Evolutionary conservation across 1,139 yeast genomes (phyloP).

Genomic region (Saccharomyces pastorianus): DNA sequence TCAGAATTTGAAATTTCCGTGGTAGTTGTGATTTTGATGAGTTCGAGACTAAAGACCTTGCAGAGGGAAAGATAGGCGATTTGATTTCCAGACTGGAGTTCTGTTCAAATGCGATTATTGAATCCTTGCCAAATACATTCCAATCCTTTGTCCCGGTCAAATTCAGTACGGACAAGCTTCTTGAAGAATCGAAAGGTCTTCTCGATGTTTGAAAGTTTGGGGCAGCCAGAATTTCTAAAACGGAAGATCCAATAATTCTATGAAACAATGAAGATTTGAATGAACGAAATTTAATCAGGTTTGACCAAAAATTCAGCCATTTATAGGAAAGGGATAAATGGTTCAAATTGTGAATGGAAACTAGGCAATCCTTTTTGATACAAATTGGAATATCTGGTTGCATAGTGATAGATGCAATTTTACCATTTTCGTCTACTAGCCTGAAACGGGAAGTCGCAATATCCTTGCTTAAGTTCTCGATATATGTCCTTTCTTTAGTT

Average conservation of each 20-base stretch:
- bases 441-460: conserved; percentile 9
- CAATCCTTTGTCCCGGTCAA: conserved; percentile 29
- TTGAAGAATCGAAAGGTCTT: conserved; percentile 9
- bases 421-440: conserved; percentile 17
- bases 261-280: conserved; percentile 18
- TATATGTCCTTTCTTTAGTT: not conserved
- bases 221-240: conserved; percentile 18
- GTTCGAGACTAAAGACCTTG: conserved; percentile 6
- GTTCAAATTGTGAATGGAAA: conserved; percentile 13
- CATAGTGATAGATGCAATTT: conserved; percentile 16
- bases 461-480: conserved; percentile 3
- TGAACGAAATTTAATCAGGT: conserved; percentile 14
- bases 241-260: conserved; percentile 16
- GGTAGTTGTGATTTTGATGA: conserved; percentile 8
- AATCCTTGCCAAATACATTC: conserved; percentile 27
- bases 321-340: conserved; percentile 15
- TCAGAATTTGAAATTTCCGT: conserved; percentile 17
- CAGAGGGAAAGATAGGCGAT: conserved; percentile 11
- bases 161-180: conserved; percentile 23
- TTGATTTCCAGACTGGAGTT: conserved; percentile 24
- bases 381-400: conserved; percentile 22
- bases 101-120: conserved; percentile 25
- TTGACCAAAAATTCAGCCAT: conserved; percentile 21
- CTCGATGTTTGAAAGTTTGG: conserved; percentile 11
- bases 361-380: conserved; percentile 18